Percentiles rank a stretch among this genome's conserved stretches.
Conservation (phyloP, 805 yeast genomes). For the Candida caryicola region DNA sequence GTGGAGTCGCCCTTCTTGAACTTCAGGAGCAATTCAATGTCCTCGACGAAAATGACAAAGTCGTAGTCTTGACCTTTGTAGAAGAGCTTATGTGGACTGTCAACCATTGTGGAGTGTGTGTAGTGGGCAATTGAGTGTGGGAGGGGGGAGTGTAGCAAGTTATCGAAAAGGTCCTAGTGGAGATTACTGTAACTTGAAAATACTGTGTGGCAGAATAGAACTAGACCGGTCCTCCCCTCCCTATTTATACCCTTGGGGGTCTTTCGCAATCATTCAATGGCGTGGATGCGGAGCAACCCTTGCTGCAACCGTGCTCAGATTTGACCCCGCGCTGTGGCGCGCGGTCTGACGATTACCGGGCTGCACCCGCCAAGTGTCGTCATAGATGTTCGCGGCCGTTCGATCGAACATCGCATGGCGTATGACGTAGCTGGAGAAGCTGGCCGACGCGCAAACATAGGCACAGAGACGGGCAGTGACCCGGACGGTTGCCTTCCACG, state of each 20-base stretch:
- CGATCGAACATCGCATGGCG: no score
- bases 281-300: slow-evolving; percentile 2
- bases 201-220: no score
- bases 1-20: slow-evolving; percentile 51
- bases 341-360: neutral
- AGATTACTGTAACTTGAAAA: no score
- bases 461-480: no score
- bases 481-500: no score
- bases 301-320: slow-evolving; percentile 5
- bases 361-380: slow-evolving; percentile 4
- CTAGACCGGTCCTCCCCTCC: no score
- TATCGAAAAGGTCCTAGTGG: no score
- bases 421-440: no score
- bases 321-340: neutral
- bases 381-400: no score
- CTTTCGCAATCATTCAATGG: neutral
- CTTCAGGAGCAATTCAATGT: slow-evolving; percentile 44
- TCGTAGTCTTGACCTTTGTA: slow-evolving; percentile 65
- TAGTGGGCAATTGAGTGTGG: no score
- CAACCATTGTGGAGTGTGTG: slow-evolving; percentile 7
- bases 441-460: no score
- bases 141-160: no score
- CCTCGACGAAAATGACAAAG: slow-evolving; percentile 63
- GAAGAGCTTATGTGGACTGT: slow-evolving; percentile 46
- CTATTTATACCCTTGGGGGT: slow-evolving; percentile 1